A percentile compares a stretch with the other conserved stretches of the same genome.
Evolutionary conservation across 768 basidiomycete species (phyloP).

Genomic region (Podaxis sp.): DNA sequence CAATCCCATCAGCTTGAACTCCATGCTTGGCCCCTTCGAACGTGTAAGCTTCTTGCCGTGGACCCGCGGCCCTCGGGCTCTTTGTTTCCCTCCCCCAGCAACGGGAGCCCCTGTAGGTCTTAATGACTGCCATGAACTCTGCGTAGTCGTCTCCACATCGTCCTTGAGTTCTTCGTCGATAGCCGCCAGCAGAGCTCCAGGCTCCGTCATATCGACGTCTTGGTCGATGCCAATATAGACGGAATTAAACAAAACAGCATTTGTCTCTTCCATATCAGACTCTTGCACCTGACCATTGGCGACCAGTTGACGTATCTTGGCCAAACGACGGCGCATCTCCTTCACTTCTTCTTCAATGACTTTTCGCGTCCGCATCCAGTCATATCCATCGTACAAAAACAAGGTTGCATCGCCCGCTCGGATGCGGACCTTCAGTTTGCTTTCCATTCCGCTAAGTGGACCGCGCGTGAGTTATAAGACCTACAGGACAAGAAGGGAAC

Average conservation of each 20-base stretch:
- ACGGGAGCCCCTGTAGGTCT: constrained; percentile 41
- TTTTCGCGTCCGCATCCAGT: constrained; percentile 85
- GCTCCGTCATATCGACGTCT: constrained; percentile 72
- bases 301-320: constrained; percentile 89
- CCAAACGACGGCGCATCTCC: constrained; percentile 81
- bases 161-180: constrained; percentile 90
- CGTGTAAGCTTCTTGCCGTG: constrained; percentile 66
- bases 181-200: constrained; percentile 78
- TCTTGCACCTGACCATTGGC: constrained; percentile 89
- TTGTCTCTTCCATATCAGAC: constrained; percentile 68
- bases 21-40: constrained; percentile 79
- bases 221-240: constrained; percentile 90
- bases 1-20: constrained; percentile 71
- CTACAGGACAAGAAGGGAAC: constrained; percentile 19
- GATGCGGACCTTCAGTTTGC: constrained; percentile 48
- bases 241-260: constrained; percentile 87
- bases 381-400: constrained; percentile 90
- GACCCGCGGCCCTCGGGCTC: constrained; percentile 37
- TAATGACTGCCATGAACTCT: constrained; percentile 93
- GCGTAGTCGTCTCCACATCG: constrained; percentile 68
- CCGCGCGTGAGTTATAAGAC: background rate
- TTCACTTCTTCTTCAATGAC: constrained; percentile 87
- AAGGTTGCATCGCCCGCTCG: constrained; percentile 64
- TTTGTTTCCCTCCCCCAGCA: constrained; percentile 33
- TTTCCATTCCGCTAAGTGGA: constrained; percentile 33